Conservation (phyloP, 1,284 basidiomycete genomes). For the Sutorius eximius region DNA sequence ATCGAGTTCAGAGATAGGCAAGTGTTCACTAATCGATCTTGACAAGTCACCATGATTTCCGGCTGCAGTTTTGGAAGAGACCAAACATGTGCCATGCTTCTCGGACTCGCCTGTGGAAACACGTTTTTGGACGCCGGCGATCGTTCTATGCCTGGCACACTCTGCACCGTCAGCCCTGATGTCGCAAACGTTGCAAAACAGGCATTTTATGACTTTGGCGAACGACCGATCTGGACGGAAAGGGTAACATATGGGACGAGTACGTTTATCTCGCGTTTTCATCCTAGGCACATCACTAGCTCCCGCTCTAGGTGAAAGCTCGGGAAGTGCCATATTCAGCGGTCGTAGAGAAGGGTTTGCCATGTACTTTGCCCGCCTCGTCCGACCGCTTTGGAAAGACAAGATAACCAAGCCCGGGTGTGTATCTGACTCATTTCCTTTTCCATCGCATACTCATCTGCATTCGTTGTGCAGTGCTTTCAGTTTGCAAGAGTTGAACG, state of each 20-base stretch:
- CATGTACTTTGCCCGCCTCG: constrained; percentile 81
- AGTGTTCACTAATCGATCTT: constrained; percentile 12
- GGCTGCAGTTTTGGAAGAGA: constrained; percentile 75
- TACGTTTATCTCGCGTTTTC: constrained; percentile 34
- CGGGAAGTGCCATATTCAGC: constrained; percentile 79
- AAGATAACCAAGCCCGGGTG: constrained; percentile 70
- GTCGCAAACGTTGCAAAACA: constrained; percentile 71
- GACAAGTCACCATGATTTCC: constrained; percentile 5
- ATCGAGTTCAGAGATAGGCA: constrained; percentile 75
- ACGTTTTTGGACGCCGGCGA: constrained; percentile 63
- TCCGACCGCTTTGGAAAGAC: constrained; percentile 86
- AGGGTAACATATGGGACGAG: constrained; percentile 69
- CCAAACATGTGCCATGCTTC: constrained; percentile 90
- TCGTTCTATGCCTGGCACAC: constrained; percentile 45
- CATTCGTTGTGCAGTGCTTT: constrained; percentile 36
- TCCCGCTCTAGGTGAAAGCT: constrained; percentile 52
- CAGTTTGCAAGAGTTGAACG: constrained; percentile 53
- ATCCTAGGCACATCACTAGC: neutral
- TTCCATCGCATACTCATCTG: neutral
- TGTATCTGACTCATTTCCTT: constrained; percentile 14
- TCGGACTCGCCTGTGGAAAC: constrained; percentile 76
- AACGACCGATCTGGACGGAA: constrained; percentile 77
- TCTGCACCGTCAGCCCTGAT: constrained; percentile 57
- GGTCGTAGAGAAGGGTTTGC: constrained; percentile 89
- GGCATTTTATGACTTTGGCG: constrained; percentile 82